A percentile compares a stretch with the other conserved stretches of the same genome.
These are phyloP conservation scores for Penicillium lividum DNA, from an alignment of 495 filamentous ascomycete genomes.

Conservation along the genomic window DNA sequence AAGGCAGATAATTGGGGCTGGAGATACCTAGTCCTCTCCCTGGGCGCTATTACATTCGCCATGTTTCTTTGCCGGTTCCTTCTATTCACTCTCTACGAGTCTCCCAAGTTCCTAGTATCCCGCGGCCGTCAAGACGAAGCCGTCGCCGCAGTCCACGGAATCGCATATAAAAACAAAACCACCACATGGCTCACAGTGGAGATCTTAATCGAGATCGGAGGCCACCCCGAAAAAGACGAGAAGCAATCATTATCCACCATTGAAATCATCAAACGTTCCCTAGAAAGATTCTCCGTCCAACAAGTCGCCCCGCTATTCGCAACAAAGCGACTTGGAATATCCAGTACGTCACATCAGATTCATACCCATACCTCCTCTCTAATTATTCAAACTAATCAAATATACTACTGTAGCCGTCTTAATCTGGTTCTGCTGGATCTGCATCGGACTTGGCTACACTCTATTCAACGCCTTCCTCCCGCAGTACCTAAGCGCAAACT, in stretches of 20 bases:
- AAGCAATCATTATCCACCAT: constrained; percentile 33
- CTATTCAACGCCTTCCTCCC: constrained; percentile 55
- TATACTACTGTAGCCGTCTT: constrained; percentile 28
- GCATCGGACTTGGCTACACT: constrained; percentile 52
- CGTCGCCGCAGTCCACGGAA: constrained; percentile 60
- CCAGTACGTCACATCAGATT: constrained; percentile 26
- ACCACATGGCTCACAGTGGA: constrained; percentile 51
- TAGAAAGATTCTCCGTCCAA: constrained; percentile 49
- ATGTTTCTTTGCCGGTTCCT: constrained; percentile 66
- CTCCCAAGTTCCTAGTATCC: constrained; percentile 71
- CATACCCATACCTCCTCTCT: neutral
- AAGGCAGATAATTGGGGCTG: constrained; percentile 67
- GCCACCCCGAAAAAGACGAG: constrained; percentile 32
- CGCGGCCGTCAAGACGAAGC: constrained; percentile 65
- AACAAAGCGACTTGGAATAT: constrained; percentile 41
- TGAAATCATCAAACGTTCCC: constrained; percentile 47
- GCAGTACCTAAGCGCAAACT: constrained; percentile 45
- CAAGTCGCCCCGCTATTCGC: constrained; percentile 51
- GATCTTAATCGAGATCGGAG: constrained; percentile 47
- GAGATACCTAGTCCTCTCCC: constrained; percentile 67
- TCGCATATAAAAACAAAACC: constrained; percentile 47
- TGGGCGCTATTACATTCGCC: constrained; percentile 65
- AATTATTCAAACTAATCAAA: neutral
- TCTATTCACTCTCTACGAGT: constrained; percentile 54
- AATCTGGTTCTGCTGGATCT: constrained; percentile 50